Base-by-base conservation (phyloP, 2,329 filamentous ascomycete genomes). In the Fusarium illudens region DNA sequence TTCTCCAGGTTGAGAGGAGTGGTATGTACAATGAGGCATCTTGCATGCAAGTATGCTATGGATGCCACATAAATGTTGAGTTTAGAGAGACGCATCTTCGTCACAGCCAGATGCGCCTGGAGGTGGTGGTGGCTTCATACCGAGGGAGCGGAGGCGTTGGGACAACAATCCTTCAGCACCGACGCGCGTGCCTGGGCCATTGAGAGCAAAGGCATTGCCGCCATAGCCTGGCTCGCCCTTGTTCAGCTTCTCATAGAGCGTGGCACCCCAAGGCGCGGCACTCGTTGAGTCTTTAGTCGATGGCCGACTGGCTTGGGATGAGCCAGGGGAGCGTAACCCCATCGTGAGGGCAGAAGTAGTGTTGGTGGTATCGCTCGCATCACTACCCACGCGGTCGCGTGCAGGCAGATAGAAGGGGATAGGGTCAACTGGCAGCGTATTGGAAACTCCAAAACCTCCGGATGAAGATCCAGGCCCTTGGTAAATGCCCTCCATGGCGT, bases 91-190 rank as follows among this genome's bases (percentile, higher is more conserved):
- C 39, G 44, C 19, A 27, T 53, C 39, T 10, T 55, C 51, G 15
- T 32, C 46, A 4, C 9, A 39, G 30, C 42, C 8, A 12, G 65
- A 60, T 20, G 42, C 51, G 4, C 62, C 33, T 6, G 58, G 61
- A 10, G 59, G 62, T 6, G 57, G 62, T 6, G 55, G 63, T 20
- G 71, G 71, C 60, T 83, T 77, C 22, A 83, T 83, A 34, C 88
- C 90, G 6, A 92, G 79, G 6, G 87, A 86, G 67, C 88, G 85
- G 44, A 95, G 79, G 59, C 89, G 85, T 75, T 88, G 88, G 11
- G 92, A 92, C 15, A 96, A 80, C 15, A 96, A 78, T 3, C 92
- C 87, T 71, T 93, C 90, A 5, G 86, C 83, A 2, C 79, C 79
- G 20, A 61, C 20, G 3, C 79, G 73, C 62, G 78, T 77, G 33